Conservation (phyloP, 176 grass and related monocot species). For the Paspalum notatum region DNA sequence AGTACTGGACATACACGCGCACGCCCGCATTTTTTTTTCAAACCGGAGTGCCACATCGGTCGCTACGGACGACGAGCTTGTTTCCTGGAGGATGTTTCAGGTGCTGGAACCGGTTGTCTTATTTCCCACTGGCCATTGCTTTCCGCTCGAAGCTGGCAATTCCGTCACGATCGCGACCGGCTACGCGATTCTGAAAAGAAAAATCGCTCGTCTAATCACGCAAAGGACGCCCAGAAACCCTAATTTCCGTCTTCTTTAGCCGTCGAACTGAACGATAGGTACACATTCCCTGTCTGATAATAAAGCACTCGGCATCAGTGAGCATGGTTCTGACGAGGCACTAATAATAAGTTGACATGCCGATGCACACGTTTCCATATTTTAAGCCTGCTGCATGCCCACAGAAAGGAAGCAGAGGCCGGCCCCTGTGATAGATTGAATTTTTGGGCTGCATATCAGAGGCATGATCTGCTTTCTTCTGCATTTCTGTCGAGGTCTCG, state of each 20-base stretch:
- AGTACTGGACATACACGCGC: neutral
- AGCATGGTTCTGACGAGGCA: conserved; percentile 1
- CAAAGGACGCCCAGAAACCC: neutral
- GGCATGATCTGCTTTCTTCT: neutral
- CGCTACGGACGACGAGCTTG: conserved; percentile 15
- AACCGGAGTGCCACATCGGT: neutral
- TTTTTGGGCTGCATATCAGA: conserved; percentile 10
- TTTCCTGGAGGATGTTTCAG: conserved; percentile 36
- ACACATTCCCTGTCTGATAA: neutral
- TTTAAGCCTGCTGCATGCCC: neutral
- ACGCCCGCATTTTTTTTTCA: neutral
- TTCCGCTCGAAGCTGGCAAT: neutral
- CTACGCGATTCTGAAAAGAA: neutral
- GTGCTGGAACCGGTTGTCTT: neutral
- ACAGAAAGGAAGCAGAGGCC: neutral
- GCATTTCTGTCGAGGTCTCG: neutral
- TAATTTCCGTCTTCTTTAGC: neutral
- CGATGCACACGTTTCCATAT: conserved; percentile 16
- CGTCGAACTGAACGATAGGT: neutral
- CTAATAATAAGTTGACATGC: conserved; percentile 1
- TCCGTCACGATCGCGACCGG: conserved; percentile 3
- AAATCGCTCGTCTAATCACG: neutral
- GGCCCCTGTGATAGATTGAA: neutral
- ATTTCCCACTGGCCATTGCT: neutral
- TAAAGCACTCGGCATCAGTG: neutral